Evolutionary conservation across 2,329 filamentous ascomycete genomes (phyloP).

Genomic region (Paecilomyces sp.): DNA sequence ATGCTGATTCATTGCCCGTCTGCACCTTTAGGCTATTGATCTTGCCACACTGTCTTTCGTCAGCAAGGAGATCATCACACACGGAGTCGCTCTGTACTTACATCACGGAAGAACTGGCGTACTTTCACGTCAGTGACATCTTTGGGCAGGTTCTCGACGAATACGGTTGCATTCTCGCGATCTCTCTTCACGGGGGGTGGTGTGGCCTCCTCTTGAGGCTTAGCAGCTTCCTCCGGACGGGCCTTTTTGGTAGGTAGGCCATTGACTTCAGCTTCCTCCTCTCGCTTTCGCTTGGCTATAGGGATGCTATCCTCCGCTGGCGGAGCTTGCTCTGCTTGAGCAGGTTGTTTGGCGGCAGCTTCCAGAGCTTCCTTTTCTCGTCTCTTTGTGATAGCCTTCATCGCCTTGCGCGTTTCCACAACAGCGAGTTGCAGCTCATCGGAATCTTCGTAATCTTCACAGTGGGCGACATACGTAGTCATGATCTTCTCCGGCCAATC

Average conservation of each 20-base stretch:
- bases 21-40: conserved; percentile 71
- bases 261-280: conserved; percentile 45
- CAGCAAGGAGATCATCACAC: conserved; percentile 4
- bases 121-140: conserved; percentile 65
- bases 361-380: conserved; percentile 60
- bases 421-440: conserved; percentile 66
- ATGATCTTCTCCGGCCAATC: conserved; percentile 46
- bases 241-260: conserved; percentile 61
- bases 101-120: conserved; percentile 81
- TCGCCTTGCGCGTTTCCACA: conserved; percentile 64
- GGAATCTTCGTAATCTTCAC: conserved; percentile 82
- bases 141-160: conserved; percentile 68
- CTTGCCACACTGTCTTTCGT: conserved; percentile 55
- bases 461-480: conserved; percentile 46
- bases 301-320: conserved; percentile 25
- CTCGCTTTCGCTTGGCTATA: conserved; percentile 66
- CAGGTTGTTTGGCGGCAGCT: conserved; percentile 35
- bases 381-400: conserved; percentile 56
- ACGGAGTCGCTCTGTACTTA: conserved; percentile 19
- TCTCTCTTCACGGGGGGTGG: conserved; percentile 60
- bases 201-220: conserved; percentile 21
- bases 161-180: conserved; percentile 79
- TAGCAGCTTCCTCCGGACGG: conserved; percentile 39
- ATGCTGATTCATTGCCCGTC: conserved; percentile 54
- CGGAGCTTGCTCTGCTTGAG: conserved; percentile 14